These are phyloP conservation scores for Fusarium nurragi DNA, from an alignment of 2,329 filamentous ascomycete genomes.

Conservation along the genomic window DNA sequence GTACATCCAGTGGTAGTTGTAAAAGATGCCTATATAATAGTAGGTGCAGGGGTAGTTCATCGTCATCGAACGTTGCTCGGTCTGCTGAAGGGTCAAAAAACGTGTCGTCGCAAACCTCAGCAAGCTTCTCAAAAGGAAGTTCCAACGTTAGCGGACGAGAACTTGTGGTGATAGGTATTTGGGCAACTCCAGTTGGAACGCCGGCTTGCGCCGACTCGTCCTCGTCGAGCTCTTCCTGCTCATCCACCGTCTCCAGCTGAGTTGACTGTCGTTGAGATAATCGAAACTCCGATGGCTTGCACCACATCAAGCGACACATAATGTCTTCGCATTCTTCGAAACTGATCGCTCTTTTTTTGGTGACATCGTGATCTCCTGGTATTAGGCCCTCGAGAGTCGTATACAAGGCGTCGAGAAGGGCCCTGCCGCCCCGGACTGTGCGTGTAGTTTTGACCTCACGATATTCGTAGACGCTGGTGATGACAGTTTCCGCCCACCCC, in stretches of 20 bases:
- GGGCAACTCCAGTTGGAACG: slow-evolving; percentile 45
- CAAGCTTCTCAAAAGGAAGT: slow-evolving; percentile 74
- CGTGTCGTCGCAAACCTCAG: slow-evolving; percentile 77
- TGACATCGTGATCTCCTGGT: slow-evolving; percentile 45
- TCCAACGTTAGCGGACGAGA: slow-evolving; percentile 64
- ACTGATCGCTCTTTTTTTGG: slow-evolving; percentile 57
- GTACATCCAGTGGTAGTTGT: slow-evolving; percentile 80
- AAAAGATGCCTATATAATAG: slow-evolving; percentile 82
- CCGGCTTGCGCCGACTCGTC: slow-evolving; percentile 42
- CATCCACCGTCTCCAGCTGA: slow-evolving; percentile 60
- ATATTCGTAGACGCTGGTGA: slow-evolving; percentile 91
- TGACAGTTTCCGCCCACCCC: slow-evolving; percentile 89
- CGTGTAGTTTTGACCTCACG: slow-evolving; percentile 78
- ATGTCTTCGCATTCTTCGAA: slow-evolving; percentile 88
- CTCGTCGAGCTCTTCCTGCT: slow-evolving; percentile 65
- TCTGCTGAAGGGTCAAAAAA: slow-evolving; percentile 71
- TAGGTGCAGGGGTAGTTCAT: slow-evolving; percentile 81
- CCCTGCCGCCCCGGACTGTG: slow-evolving; percentile 78
- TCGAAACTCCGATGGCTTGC: slow-evolving; percentile 53
- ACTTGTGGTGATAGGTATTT: slow-evolving; percentile 59
- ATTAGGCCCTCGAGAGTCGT: slow-evolving; percentile 60
- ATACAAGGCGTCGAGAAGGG: slow-evolving; percentile 75
- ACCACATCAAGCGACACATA: slow-evolving; percentile 80
- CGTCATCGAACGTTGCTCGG: slow-evolving; percentile 76
- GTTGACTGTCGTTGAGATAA: slow-evolving; percentile 51